Evolutionary conservation across 2,329 filamentous ascomycete species (phyloP).

Genomic region (Trichoderma pleuroti): DNA sequence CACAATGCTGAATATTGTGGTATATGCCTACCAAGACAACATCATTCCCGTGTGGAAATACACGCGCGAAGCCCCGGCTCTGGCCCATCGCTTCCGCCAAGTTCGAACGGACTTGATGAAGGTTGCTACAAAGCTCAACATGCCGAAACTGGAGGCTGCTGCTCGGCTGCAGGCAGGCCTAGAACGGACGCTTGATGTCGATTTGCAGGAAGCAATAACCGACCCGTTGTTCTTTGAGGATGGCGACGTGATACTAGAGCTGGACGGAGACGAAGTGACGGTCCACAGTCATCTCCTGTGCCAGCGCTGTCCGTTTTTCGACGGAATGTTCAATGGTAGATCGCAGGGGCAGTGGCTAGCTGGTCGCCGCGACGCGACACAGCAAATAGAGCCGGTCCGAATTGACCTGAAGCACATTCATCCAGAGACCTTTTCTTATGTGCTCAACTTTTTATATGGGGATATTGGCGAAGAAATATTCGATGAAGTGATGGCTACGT

Average conservation of each 20-base stretch:
- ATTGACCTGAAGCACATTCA: constrained; percentile 83
- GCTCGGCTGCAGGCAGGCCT: constrained; percentile 71
- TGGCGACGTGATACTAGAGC: constrained; percentile 73
- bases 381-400: constrained; percentile 46
- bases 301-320: constrained; percentile 86
- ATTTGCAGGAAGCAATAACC: constrained; percentile 66
- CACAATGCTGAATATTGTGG: constrained; percentile 71
- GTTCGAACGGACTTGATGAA: constrained; percentile 85
- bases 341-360: constrained; percentile 82
- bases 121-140: constrained; percentile 66
- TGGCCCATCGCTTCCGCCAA: constrained; percentile 72
- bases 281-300: constrained; percentile 79
- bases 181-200: constrained; percentile 59
- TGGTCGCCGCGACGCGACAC: constrained; percentile 53
- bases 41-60: constrained; percentile 86
- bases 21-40: constrained; percentile 78
- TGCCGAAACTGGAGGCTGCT: constrained; percentile 70
- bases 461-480: constrained; percentile 81
- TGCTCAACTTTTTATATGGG: constrained; percentile 77
- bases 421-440: constrained; percentile 68
- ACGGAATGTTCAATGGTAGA: constrained; percentile 84
- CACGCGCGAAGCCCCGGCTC: constrained; percentile 59
- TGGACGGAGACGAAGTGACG: constrained; percentile 67
- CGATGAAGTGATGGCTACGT: constrained; percentile 65
- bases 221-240: constrained; percentile 72